Evolutionary conservation across 805 yeast species (phyloP).

Genomic region (Nakazawaea holstii): DNA sequence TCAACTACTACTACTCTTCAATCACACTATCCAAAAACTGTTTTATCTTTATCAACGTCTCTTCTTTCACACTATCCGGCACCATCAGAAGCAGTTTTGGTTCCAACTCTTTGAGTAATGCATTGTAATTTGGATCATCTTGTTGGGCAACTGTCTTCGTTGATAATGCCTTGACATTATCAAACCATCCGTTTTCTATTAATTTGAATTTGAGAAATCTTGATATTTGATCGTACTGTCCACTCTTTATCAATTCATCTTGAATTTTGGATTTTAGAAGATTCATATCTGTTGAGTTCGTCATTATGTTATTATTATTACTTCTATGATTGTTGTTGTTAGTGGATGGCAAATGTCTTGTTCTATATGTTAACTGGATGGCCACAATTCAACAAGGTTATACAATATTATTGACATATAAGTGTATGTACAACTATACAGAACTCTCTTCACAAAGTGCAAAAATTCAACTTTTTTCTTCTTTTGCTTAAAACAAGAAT

Average conservation of each 20-base stretch:
- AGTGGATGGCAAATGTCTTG: background rate
- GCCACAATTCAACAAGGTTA: too few relatives aligned
- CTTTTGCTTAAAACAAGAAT: too few relatives aligned
- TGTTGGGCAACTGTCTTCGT: slow-evolving; percentile 31
- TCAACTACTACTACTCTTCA: slow-evolving; percentile 18
- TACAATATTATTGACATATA: too few relatives aligned
- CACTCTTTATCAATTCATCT: slow-evolving; percentile 65
- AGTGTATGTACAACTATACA: too few relatives aligned
- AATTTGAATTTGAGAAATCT: slow-evolving; percentile 57
- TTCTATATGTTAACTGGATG: background rate
- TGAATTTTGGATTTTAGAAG: slow-evolving; percentile 56
- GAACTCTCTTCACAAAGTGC: too few relatives aligned
- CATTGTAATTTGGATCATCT: slow-evolving; percentile 46
- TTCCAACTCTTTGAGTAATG: slow-evolving; percentile 46
- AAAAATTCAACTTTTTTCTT: too few relatives aligned
- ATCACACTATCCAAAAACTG: slow-evolving; percentile 50
- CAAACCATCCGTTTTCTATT: slow-evolving; percentile 82
- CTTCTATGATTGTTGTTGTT: background rate
- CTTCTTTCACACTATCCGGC: slow-evolving; percentile 58
- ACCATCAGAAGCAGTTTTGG: slow-evolving; percentile 67
- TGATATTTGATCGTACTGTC: slow-evolving; percentile 75
- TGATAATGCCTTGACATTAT: slow-evolving; percentile 60
- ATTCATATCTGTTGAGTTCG: slow-evolving; percentile 5
- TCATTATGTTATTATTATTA: background rate
- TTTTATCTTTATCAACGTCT: slow-evolving; percentile 51